Evolutionary conservation across 2,329 filamentous ascomycete species (phyloP).

Genomic region (Alternaria rosae): DNA sequence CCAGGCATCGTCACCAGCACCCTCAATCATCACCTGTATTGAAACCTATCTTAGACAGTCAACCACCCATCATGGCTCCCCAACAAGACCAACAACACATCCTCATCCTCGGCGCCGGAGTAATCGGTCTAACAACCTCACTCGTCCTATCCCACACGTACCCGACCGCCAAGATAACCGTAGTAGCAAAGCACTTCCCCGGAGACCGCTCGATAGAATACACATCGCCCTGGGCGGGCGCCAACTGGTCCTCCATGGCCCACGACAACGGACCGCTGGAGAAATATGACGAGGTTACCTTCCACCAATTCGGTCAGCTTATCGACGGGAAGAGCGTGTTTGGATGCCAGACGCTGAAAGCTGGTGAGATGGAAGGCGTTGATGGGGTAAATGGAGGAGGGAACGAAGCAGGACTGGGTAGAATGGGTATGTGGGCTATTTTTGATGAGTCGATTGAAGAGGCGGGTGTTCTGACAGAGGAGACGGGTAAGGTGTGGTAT

Average conservation of each 20-base stretch:
- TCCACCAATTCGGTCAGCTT: slow-evolving; percentile 36
- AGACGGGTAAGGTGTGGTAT: slow-evolving; percentile 53
- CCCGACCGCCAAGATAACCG: slow-evolving; percentile 66
- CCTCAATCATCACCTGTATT: not conserved
- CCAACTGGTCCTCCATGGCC: slow-evolving; percentile 72
- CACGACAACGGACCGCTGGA: slow-evolving; percentile 44
- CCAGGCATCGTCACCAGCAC: not conserved
- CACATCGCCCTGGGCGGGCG: slow-evolving; percentile 87
- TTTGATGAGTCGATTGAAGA: slow-evolving; percentile 44
- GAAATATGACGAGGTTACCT: slow-evolving; percentile 43
- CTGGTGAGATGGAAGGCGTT: slow-evolving; percentile 15
- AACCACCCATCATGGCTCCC: slow-evolving; percentile 17
- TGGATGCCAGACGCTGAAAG: slow-evolving; percentile 20
- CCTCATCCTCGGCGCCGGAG: slow-evolving; percentile 62
- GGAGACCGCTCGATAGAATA: slow-evolving; percentile 94
- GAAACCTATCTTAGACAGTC: not conserved
- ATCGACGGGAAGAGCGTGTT: slow-evolving; percentile 33
- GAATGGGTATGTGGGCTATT: slow-evolving; percentile 38
- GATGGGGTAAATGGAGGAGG: slow-evolving; percentile 2
- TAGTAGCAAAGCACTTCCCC: slow-evolving; percentile 88
- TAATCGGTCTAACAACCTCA: slow-evolving; percentile 71
- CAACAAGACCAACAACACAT: slow-evolving; percentile 22
- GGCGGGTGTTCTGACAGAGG: slow-evolving; percentile 44
- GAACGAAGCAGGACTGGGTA: slow-evolving; percentile 35
- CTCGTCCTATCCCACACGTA: slow-evolving; percentile 64